A percentile compares a stretch with the other conserved stretches of the same genome.
These are phyloP conservation scores for Komagataella phaffii DNA, from an alignment of 805 yeast genomes.

Conservation along the genomic window DNA sequence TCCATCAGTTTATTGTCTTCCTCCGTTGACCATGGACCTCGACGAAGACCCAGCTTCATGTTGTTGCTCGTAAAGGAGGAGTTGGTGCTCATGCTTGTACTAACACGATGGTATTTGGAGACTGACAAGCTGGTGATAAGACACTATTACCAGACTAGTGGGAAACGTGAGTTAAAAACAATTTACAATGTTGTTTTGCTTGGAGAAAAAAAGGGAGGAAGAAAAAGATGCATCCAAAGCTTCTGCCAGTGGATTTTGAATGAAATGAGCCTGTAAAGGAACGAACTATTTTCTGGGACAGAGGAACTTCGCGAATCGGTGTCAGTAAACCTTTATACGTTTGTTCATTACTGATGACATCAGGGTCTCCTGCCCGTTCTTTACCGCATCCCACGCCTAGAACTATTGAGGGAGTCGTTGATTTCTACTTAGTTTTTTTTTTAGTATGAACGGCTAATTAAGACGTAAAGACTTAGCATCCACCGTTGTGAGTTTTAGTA, in stretches of 20 bases:
- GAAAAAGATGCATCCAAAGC: not conserved
- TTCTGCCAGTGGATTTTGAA: not conserved
- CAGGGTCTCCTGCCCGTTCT: not conserved
- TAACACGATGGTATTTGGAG: not conserved
- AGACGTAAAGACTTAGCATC: not conserved
- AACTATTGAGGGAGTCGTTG: not conserved
- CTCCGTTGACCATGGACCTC: slow-evolving; percentile 87
- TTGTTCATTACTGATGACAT: not conserved
- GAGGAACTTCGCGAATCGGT: not conserved
- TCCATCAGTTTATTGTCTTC: slow-evolving; percentile 68
- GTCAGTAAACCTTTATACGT: not conserved
- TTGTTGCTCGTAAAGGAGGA: not conserved
- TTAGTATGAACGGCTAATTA: not conserved
- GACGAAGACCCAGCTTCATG: slow-evolving; percentile 14
- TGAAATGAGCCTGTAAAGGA: not conserved
- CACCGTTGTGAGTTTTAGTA: not conserved
- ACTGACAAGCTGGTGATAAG: not conserved
- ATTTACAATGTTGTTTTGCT: not conserved
- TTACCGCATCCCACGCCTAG: not conserved
- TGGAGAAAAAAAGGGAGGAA: not conserved
- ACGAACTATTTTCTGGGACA: not conserved
- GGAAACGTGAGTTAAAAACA: not conserved
- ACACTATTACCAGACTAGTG: not conserved
- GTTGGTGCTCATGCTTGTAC: not conserved
- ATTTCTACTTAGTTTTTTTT: not conserved